Percentiles rank a stretch among this genome's conserved stretches.
Conservation (phyloP, 1,139 yeast species). For the Taiozyma onychis region DNA sequence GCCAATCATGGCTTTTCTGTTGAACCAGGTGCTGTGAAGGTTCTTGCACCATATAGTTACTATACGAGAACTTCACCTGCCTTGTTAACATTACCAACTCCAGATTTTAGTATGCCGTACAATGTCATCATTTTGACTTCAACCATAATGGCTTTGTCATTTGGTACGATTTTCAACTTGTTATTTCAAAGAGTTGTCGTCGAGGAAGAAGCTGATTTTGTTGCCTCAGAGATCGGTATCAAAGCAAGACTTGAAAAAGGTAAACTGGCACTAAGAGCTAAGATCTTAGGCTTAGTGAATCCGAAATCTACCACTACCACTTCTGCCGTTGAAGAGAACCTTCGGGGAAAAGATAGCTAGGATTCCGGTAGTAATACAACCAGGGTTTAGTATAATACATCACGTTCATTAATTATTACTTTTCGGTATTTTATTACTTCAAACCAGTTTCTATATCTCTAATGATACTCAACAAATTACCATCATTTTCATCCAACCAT, state of each 20-base stretch:
- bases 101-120: slow-evolving; percentile 98
- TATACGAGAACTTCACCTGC: slow-evolving; percentile 79
- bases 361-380: neutral
- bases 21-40: slow-evolving; percentile 78
- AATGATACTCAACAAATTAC: slow-evolving; percentile 8
- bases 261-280: neutral
- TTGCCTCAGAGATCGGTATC: slow-evolving; percentile 12
- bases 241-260: slow-evolving; percentile 5
- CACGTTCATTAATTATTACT: neutral
- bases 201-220: slow-evolving; percentile 48
- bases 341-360: neutral
- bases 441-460: slow-evolving; percentile 17
- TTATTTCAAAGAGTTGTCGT: slow-evolving; percentile 71
- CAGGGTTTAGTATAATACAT: neutral
- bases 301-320: neutral
- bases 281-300: neutral
- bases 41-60: slow-evolving; percentile 40
- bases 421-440: slow-evolving; percentile 2
- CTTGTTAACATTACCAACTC: slow-evolving; percentile 84
- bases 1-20: slow-evolving; percentile 97
- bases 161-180: slow-evolving; percentile 81
- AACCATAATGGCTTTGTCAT: slow-evolving; percentile 86
- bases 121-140: slow-evolving; percentile 93
- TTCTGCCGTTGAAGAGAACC: neutral
- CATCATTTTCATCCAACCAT: slow-evolving; percentile 21